Percentiles rank a stretch among this genome's conserved stretches.
phyloP scores from a whole-genome alignment of 495 filamentous ascomycete genomes.

The Daldinia childiae region DNA sequence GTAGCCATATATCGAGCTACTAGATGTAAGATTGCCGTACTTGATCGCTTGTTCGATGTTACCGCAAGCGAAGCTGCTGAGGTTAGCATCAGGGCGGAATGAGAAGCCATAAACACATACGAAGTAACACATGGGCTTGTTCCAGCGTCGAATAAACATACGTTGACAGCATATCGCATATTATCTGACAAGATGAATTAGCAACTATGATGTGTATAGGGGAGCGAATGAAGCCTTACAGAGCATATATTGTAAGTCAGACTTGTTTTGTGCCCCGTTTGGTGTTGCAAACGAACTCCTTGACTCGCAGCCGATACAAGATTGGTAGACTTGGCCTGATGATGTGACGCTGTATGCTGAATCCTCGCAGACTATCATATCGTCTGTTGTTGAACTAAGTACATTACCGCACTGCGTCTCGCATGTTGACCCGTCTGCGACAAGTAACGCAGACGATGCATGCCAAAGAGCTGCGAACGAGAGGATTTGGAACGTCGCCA shows the following conservation, averaged over 20 bases:
- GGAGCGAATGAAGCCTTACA: constrained; percentile 48
- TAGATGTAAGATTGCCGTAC: constrained; percentile 50
- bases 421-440: constrained; percentile 55
- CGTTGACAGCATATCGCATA: constrained; percentile 51
- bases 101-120: constrained; percentile 42
- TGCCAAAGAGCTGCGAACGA: constrained; percentile 40
- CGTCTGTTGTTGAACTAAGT: constrained; percentile 47
- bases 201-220: neutral
- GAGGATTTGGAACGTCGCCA: constrained; percentile 18
- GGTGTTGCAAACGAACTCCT: constrained; percentile 49
- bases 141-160: constrained; percentile 50
- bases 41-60: constrained; percentile 48
- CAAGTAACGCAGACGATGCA: constrained; percentile 47
- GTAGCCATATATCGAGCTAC: constrained; percentile 50
- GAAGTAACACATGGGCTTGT: constrained; percentile 53
- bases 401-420: constrained; percentile 56
- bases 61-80: constrained; percentile 52
- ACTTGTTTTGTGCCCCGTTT: constrained; percentile 30
- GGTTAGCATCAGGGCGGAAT: constrained; percentile 22
- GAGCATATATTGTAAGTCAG: constrained; percentile 52
- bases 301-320: constrained; percentile 55
- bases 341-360: constrained; percentile 36
- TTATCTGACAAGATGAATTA: constrained; percentile 51
- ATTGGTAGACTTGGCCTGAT: constrained; percentile 51
- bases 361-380: constrained; percentile 53